Base-by-base conservation (phyloP, 495 filamentous ascomycete species). In the Talaromyces wortmannii region DNA sequence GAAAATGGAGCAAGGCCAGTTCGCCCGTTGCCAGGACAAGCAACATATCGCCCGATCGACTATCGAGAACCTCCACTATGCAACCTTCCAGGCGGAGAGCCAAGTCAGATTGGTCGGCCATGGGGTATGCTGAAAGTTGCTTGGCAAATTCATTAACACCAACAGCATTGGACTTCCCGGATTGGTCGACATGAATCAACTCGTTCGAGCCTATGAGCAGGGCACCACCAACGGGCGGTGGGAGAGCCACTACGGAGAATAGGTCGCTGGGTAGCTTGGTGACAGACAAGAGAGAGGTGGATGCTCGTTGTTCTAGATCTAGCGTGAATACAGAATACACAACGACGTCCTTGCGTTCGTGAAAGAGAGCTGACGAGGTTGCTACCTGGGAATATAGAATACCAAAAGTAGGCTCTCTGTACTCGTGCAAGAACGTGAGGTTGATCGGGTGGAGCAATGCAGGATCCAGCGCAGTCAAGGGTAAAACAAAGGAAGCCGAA, bases 351-450 rank as follows among this genome's bases (percentile, higher is more conserved):
- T 86, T 91, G 57, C 92, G 80, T 63, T 91, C 89, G 53, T 79
- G 72, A 23, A 90, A 67, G 59, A 96, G 74, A 4, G 89, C 84
- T 55, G 74, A 75, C 30, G 90, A 91, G 18, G 88, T 88, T 53
- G 79, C 73, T 53, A 78, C 70, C 49, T 84, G 83, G 1, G 90
- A 86, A 53, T 90, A 95, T 45, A 98, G 71, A 58, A 98, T 90
- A 36, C 94, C 94, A 71, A 99, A 96, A 2, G 94, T 97, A 29
- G 94, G 94, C 70, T 96, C 94, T 56, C 94, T 86, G 68, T 97
- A 99, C 73, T 97, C 92, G 75, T 97, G 82, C 56, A 99, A 78
- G 69, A 99, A 99, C 42, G 89, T 84, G 61, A 99, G 79, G 61
- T 94, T 90, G 66, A 96, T 86, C 44, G 92, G 90, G 70, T 96